A percentile compares a stretch with the other conserved stretches of the same genome.
Evolutionary conservation across 2,329 filamentous ascomycete genomes (phyloP).

Genomic region (Xylaria multiplex): DNA sequence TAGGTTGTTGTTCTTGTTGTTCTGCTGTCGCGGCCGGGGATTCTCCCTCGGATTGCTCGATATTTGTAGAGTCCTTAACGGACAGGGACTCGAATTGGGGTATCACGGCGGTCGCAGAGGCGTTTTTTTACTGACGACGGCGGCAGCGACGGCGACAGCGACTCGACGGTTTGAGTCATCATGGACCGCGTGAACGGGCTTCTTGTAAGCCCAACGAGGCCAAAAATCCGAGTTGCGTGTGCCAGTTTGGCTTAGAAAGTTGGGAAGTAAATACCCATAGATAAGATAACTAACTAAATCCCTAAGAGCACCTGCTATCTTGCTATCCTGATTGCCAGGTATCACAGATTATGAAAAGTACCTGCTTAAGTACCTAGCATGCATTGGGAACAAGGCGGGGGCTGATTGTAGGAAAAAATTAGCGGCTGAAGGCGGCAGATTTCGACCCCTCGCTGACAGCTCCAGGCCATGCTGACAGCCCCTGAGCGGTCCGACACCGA

Average conservation of each 20-base stretch:
- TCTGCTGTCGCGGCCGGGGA: conserved; percentile 27
- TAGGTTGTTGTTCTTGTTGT: conserved; percentile 45
- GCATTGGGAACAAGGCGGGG: not conserved
- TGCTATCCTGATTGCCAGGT: too few species aligned
- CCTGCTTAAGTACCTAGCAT: too few species aligned
- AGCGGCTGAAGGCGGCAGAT: conserved; percentile 40
- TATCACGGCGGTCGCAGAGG: conserved; percentile 28
- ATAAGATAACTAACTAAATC: too few species aligned
- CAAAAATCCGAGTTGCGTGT: conserved; percentile 14
- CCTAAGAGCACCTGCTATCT: too few species aligned
- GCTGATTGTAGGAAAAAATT: conserved; percentile 22
- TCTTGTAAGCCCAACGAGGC: conserved; percentile 16
- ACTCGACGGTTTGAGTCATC: conserved; percentile 37
- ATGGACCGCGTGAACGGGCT: conserved; percentile 23
- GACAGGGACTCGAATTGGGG: conserved; percentile 36
- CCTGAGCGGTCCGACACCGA: conserved; percentile 3
- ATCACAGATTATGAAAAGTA: too few species aligned
- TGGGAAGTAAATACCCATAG: not conserved
- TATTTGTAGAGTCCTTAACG: conserved; percentile 19
- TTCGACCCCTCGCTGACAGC: conserved; percentile 10
- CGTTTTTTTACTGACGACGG: conserved; percentile 8
- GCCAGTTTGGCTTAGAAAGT: conserved; percentile 4
- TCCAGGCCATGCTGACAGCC: not conserved
- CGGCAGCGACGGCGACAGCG: conserved; percentile 8
- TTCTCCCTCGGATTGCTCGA: conserved; percentile 20